These are phyloP conservation scores for Phytophthora sansomeana DNA, from an alignment of 352 stramenopile species.

Conservation along the genomic window DNA sequence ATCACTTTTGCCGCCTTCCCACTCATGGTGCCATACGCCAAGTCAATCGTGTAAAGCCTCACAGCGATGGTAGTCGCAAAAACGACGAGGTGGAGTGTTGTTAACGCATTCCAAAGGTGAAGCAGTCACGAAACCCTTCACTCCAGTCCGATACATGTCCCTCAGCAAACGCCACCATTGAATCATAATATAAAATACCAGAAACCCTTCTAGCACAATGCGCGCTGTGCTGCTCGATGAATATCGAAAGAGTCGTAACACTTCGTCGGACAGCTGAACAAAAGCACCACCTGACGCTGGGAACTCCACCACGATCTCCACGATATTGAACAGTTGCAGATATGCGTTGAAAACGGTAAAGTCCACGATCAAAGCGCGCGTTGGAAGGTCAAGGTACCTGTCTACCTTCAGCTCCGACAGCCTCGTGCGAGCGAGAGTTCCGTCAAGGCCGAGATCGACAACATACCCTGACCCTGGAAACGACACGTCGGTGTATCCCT, in stretches of 20 bases:
- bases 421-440: constrained; percentile 27
- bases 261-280: constrained; percentile 50
- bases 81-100: constrained; percentile 46
- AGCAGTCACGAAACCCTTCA: constrained; percentile 38
- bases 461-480: constrained; percentile 72
- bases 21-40: constrained; percentile 65
- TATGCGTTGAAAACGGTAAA: constrained; percentile 75
- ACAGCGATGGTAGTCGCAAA: constrained; percentile 61
- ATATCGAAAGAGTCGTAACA: constrained; percentile 67
- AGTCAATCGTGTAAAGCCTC: constrained; percentile 61
- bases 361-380: constrained; percentile 67
- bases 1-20: constrained; percentile 38
- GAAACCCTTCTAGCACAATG: constrained; percentile 57
- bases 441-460: constrained; percentile 56
- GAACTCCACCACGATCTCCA: constrained; percentile 72
- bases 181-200: constrained; percentile 57
- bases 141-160: constrained; percentile 37
- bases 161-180: constrained; percentile 50
- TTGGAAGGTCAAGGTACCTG: constrained; percentile 68
- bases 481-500: constrained; percentile 43
- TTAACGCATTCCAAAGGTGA: constrained; percentile 54
- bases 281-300: constrained; percentile 63
- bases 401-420: constrained; percentile 47
- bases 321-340: constrained; percentile 68
- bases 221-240: constrained; percentile 42